Conservation (phyloP, 192 early-diverging fungal species). For the Coemansia sp. region DNA sequence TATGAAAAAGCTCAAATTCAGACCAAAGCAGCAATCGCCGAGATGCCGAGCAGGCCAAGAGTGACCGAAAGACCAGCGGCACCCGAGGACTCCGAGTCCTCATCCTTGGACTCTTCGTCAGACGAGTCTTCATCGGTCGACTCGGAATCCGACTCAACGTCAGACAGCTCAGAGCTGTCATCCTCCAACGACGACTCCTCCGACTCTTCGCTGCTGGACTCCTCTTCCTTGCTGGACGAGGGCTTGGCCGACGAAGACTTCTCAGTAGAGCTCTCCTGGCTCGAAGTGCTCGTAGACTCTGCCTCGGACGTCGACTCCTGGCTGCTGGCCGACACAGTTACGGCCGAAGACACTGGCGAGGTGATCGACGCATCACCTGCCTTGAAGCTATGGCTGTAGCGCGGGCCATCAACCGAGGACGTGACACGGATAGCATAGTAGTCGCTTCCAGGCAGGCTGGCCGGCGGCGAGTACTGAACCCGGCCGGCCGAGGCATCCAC, state of each 20-base stretch:
- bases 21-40: conserved; percentile 36
- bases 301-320: conserved; percentile 1
- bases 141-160: conserved; percentile 7
- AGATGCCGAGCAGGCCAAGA: conserved; percentile 30
- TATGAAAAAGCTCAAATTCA: conserved; percentile 13
- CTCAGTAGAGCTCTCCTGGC: not conserved
- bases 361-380: conserved; percentile 24
- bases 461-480: conserved; percentile 28
- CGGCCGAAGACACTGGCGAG: conserved; percentile 1
- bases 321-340: conserved; percentile 10
- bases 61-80: conserved; percentile 22
- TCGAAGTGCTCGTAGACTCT: not conserved
- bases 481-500: conserved; percentile 19
- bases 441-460: conserved; percentile 21
- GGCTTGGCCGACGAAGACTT: not conserved
- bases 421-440: conserved; percentile 47
- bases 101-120: conserved; percentile 6
- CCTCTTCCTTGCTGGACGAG: conserved; percentile 7
- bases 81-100: conserved; percentile 14
- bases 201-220: conserved; percentile 1
- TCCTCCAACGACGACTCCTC: not conserved
- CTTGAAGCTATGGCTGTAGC: conserved; percentile 52
- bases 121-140: conserved; percentile 10
- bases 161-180: not conserved
- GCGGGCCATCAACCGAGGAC: conserved; percentile 33